Base-by-base conservation (phyloP, 192 early-diverging fungal species). In the Phlyctochytrium planicorne region DNA sequence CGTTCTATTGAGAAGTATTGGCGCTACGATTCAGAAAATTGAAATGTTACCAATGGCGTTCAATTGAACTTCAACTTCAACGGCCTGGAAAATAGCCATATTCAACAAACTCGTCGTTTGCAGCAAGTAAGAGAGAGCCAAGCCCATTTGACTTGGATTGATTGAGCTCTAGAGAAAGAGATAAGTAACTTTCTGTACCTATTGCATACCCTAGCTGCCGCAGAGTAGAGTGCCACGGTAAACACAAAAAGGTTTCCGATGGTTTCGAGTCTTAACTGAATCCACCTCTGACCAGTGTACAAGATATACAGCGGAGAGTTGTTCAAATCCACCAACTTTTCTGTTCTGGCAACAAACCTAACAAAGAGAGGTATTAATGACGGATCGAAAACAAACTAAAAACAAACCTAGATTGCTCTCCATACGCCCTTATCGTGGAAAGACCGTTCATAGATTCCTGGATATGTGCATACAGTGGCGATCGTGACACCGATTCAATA, bases 381-480 rank as follows among this genome's bases (percentile, higher is more conserved):
- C n/a, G n/a, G n/a, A n/a, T n/a, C n/a, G n/a, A n/a, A n/a, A n/a
- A n/a, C n/a, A n/a, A n/a, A n/a, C n/a, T n/a, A n/a, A n/a, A n/a
- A n/a, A n/a, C n/a, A n/a, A n/a, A n/a, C 25, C 63, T 57, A 14
- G 29, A 3, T 30, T 71, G 52, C 29, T 65, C 63, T 59, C 81
- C 63, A 69, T 91, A 96, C 0, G 93, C 91, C 24, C 94, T 83
- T 68, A 98, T 97, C 0, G 93, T 95, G 1, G 91, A 71, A 10
- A 93, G 63, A 0, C 96, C 96, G 16, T 82, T 80, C 30, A 92
- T 62, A 0, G 89, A 80, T 53, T 91, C 91, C 14, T 69, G 65
- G 80, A 91, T 57, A 81, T 80, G 73, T 24, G 75, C 65, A 53
- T 71, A 78, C 24, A 78, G 55, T 16, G 76, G 76, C 27, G 69